Conservation (phyloP, 2,329 filamentous ascomycete species). For the Ambrosiella cleistominuta region DNA sequence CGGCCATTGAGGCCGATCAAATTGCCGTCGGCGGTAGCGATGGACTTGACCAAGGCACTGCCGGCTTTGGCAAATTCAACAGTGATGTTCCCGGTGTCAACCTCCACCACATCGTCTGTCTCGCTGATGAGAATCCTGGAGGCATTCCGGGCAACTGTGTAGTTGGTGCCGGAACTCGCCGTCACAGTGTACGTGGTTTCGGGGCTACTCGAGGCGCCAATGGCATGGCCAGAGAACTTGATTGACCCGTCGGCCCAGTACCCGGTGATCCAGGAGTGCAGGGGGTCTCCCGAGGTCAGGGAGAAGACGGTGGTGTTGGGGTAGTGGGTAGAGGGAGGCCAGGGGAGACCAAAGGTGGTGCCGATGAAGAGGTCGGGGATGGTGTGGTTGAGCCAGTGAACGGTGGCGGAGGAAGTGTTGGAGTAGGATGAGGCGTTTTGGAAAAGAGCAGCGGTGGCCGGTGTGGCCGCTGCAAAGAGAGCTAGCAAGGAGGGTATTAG, state of each 20-base stretch:
- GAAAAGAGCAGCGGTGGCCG: not conserved
- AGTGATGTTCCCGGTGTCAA: conserved; percentile 26
- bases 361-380: conserved; percentile 20
- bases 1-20: conserved; percentile 29
- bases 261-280: conserved; percentile 38
- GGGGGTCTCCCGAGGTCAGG: conserved; percentile 16
- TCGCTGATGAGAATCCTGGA: conserved; percentile 8
- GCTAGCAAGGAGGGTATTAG: not conserved
- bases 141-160: not conserved
- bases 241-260: conserved; percentile 44
- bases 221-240: conserved; percentile 43
- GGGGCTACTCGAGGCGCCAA: conserved; percentile 25
- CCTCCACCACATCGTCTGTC: conserved; percentile 8
- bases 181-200: conserved; percentile 25
- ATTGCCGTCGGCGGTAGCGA: conserved; percentile 25
- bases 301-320: conserved; percentile 23
- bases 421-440: not conserved
- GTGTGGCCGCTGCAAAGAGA: not conserved
- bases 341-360: conserved; percentile 28
- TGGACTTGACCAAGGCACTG: conserved; percentile 22
- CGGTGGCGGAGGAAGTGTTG: conserved; percentile 10
- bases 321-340: conserved; percentile 24
- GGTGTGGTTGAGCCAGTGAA: conserved; percentile 25
- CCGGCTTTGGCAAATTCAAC: conserved; percentile 28
- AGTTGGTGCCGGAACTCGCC: conserved; percentile 5